Conservation (phyloP, 805 yeast species). For the Sporopachydermia lactativora region DNA sequence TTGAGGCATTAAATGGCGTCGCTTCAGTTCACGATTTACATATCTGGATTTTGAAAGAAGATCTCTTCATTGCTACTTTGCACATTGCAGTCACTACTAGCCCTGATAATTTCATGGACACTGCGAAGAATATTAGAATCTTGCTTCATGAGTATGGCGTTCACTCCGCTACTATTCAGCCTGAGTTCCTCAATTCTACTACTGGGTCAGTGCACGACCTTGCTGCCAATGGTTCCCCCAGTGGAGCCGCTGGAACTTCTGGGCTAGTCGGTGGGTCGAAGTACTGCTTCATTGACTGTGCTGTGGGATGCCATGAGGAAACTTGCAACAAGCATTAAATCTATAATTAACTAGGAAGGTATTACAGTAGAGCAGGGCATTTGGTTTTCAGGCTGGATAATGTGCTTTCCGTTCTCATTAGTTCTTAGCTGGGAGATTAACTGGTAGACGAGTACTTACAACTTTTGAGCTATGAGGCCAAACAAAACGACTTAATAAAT, state of each 20-base stretch:
- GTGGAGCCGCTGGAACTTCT: background rate
- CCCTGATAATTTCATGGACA: constrained; percentile 52
- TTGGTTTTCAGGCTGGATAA: too few relatives aligned
- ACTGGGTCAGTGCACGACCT: background rate
- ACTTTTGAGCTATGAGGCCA: too few relatives aligned
- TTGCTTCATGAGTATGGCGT: constrained; percentile 76
- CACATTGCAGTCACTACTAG: constrained; percentile 63
- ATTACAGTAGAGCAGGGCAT: too few relatives aligned
- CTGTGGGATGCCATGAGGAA: background rate
- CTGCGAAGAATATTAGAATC: constrained; percentile 63
- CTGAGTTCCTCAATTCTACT: constrained; percentile 53
- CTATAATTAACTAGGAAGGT: too few relatives aligned
- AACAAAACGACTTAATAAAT: too few relatives aligned
- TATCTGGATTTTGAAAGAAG: constrained; percentile 90
- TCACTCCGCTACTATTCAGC: constrained; percentile 92
- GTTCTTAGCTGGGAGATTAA: too few relatives aligned
- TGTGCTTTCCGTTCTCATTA: too few relatives aligned
- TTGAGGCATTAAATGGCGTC: constrained; percentile 56
- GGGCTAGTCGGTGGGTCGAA: background rate
- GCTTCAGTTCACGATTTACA: constrained; percentile 89
- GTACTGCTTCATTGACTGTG: background rate
- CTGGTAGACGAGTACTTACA: too few relatives aligned
- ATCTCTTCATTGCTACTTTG: constrained; percentile 71
- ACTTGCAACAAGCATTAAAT: background rate
- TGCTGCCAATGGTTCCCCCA: background rate